phyloP scores from a whole-genome alignment of 352 stramenopile genomes.

The Achlya hypogyna region DNA sequence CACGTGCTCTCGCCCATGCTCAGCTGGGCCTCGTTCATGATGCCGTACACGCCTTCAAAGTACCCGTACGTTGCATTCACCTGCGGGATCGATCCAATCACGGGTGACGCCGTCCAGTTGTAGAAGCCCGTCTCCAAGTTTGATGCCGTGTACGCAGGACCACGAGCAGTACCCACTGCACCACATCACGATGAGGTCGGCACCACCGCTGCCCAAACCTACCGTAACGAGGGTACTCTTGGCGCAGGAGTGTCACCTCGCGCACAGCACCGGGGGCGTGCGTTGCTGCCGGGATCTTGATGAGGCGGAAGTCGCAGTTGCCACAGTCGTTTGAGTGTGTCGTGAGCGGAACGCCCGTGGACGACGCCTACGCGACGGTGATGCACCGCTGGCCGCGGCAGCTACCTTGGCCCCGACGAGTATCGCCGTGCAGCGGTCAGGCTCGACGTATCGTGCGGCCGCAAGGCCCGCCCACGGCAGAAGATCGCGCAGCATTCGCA shows the following conservation, averaged over 20 bases:
- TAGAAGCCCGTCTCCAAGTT: slow-evolving; percentile 63
- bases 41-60: slow-evolving; percentile 69
- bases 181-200: neutral
- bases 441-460: slow-evolving; percentile 1
- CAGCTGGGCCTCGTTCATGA: slow-evolving; percentile 80
- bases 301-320: slow-evolving; percentile 75
- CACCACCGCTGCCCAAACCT: slow-evolving; percentile 5
- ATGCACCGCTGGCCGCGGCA: neutral
- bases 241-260: slow-evolving; percentile 51
- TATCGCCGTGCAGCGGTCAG: slow-evolving; percentile 69
- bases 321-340: slow-evolving; percentile 84
- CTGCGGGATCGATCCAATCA: slow-evolving; percentile 66
- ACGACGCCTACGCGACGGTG: slow-evolving; percentile 34
- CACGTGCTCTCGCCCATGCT: slow-evolving; percentile 81
- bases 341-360: slow-evolving; percentile 65
- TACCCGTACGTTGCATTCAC: slow-evolving; percentile 60
- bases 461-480: neutral
- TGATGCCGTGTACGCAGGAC: slow-evolving; percentile 46
- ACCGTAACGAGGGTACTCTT: slow-evolving; percentile 76
- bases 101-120: slow-evolving; percentile 49
- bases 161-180: slow-evolving; percentile 48
- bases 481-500: neutral
- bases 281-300: slow-evolving; percentile 57
- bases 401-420: slow-evolving; percentile 63
- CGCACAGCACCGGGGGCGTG: slow-evolving; percentile 36